Evolutionary conservation across 2,329 filamentous ascomycete genomes (phyloP).

Genomic region (Zymoseptoria passerinii): DNA sequence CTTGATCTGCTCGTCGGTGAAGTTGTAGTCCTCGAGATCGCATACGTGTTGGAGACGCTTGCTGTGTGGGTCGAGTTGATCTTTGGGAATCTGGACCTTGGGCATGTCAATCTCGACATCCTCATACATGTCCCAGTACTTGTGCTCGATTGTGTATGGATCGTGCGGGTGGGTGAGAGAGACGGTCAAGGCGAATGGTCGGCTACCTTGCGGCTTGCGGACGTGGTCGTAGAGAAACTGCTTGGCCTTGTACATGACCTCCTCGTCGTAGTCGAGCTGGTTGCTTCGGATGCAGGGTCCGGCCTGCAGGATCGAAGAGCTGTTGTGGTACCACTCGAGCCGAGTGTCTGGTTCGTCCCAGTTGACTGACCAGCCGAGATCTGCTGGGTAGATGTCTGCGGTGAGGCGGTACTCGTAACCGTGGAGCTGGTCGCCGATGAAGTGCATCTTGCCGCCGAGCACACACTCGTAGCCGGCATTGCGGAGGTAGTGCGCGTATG

Average conservation of each 20-base stretch:
- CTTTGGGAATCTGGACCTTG: slow-evolving; percentile 66
- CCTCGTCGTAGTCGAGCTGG: slow-evolving; percentile 91
- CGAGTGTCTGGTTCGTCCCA: slow-evolving; percentile 83
- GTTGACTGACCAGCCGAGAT: slow-evolving; percentile 91
- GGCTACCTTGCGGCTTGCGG: slow-evolving; percentile 62
- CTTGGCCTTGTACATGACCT: slow-evolving; percentile 84
- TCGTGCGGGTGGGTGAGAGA: slow-evolving; percentile 93
- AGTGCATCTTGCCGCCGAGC: slow-evolving; percentile 94
- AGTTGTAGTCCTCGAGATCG: slow-evolving; percentile 75
- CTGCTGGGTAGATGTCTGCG: slow-evolving; percentile 90
- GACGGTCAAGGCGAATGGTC: slow-evolving; percentile 82
- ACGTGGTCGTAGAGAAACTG: slow-evolving; percentile 90
- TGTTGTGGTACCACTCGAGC: slow-evolving; percentile 94
- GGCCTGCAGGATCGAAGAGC: slow-evolving; percentile 84
- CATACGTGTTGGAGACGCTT: slow-evolving; percentile 78
- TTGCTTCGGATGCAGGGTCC: slow-evolving; percentile 85
- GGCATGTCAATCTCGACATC: slow-evolving; percentile 79
- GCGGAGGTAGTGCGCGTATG: slow-evolving; percentile 86
- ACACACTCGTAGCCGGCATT: slow-evolving; percentile 80
- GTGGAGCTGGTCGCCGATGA: slow-evolving; percentile 88
- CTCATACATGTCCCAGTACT: slow-evolving; percentile 91
- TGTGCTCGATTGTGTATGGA: slow-evolving; percentile 85
- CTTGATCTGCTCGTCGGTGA: slow-evolving; percentile 79
- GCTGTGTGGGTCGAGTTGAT: slow-evolving; percentile 79
- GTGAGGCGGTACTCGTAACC: slow-evolving; percentile 88